Percentiles rank a stretch among this genome's conserved stretches.
Conservation (phyloP, 164 flowering plant genomes). For the Tetrastigma voinierianum region DNA sequence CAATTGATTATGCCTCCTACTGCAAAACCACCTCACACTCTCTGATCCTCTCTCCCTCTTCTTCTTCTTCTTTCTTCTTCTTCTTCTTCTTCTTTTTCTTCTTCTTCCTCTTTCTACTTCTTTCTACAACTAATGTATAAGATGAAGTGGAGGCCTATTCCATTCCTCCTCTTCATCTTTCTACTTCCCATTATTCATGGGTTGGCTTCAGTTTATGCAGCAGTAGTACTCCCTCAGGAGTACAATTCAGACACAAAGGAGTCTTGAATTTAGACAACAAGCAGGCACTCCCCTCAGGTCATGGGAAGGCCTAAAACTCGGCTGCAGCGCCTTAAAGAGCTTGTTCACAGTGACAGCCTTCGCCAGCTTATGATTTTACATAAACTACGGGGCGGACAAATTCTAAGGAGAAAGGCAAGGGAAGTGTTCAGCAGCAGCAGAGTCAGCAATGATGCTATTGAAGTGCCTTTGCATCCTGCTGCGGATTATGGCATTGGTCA, state of each 20-base stretch:
- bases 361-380: conserved; percentile 6
- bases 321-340: conserved; percentile 15
- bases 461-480: conserved; percentile 41
- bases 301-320: not conserved
- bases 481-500: conserved; percentile 45
- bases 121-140: not conserved
- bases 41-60: not conserved
- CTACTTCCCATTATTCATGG: not conserved
- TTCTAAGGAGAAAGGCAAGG: conserved; percentile 2
- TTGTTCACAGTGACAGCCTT: conserved; percentile 8
- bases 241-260: not conserved
- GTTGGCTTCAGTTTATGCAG: not conserved
- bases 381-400: not conserved
- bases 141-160: not conserved
- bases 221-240: not conserved
- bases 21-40: not conserved
- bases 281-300: conserved; percentile 9
- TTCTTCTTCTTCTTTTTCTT: not conserved
- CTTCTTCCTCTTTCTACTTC: not conserved
- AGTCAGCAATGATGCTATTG: not conserved
- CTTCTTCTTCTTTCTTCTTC: no score
- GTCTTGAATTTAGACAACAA: conserved; percentile 17
- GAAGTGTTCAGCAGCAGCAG: no score
- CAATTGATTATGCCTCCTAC: not conserved
- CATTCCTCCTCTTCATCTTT: not conserved